phyloP scores from a whole-genome alignment of 768 basidiomycete species.

The Mycena kentingensis region DNA sequence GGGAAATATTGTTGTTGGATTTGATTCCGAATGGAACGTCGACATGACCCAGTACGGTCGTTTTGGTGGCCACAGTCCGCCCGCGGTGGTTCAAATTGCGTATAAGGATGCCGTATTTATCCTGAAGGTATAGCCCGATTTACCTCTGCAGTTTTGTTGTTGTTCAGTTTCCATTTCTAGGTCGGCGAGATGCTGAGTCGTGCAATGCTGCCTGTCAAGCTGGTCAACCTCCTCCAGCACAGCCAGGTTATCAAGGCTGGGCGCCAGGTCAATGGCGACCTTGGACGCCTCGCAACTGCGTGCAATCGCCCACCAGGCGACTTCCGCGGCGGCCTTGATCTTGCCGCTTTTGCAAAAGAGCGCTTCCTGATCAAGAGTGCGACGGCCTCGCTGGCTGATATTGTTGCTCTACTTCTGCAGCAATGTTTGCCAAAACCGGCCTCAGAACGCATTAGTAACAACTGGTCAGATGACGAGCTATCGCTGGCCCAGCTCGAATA shows the following conservation, averaged over 20 bases:
- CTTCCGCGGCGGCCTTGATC: background rate
- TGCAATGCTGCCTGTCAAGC: background rate
- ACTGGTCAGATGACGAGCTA: background rate
- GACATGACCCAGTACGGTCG: too few species aligned
- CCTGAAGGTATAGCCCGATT: background rate
- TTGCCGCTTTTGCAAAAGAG: background rate
- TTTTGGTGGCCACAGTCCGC: background rate
- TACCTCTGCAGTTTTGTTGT: too few species aligned
- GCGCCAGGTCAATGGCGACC: background rate
- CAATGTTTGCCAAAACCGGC: background rate
- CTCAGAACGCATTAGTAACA: background rate
- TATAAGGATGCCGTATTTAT: background rate
- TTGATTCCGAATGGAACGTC: slow-evolving; percentile 1
- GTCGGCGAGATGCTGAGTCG: too few species aligned
- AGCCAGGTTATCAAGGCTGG: background rate
- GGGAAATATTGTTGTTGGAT: background rate
- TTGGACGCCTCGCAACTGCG: background rate
- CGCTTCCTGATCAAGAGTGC: background rate
- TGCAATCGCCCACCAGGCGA: background rate
- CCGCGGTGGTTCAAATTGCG: background rate
- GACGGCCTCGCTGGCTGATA: background rate
- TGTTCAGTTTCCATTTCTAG: too few species aligned
- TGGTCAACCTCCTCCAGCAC: background rate
- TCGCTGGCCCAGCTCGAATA: background rate
- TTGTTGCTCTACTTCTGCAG: background rate